These are phyloP conservation scores for Trametes hirsuta DNA, from an alignment of 1,284 basidiomycete species.

Conservation along the genomic window DNA sequence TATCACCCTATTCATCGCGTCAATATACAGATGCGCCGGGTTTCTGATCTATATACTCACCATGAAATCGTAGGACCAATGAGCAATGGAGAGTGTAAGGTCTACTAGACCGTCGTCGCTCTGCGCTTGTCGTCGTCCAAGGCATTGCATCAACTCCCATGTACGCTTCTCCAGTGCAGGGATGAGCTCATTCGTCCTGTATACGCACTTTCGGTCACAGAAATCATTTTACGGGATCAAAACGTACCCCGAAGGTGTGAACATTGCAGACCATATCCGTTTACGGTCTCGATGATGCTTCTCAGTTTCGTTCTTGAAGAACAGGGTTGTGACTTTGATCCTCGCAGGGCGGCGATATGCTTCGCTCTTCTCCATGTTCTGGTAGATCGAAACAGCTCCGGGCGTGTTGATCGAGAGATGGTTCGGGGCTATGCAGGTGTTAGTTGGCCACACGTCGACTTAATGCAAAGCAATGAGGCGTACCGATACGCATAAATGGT, in stretches of 20 bases:
- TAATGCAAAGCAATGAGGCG: background rate
- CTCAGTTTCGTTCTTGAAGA: conserved; percentile 5
- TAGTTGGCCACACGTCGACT: background rate
- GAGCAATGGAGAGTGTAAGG: background rate
- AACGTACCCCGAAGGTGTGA: background rate
- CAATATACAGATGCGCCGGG: background rate
- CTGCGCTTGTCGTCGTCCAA: background rate
- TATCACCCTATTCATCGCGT: background rate
- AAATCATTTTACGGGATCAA: too few relatives aligned
- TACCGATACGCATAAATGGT: conserved; percentile 7
- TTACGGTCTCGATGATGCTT: background rate
- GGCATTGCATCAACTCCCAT: background rate
- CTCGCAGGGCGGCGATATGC: background rate
- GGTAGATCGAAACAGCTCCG: background rate
- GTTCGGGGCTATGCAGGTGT: background rate
- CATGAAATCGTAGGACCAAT: conserved; percentile 7
- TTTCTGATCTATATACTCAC: background rate
- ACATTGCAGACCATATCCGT: conserved; percentile 1
- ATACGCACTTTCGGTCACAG: too few relatives aligned
- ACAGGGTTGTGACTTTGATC: background rate
- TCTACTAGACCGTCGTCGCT: background rate
- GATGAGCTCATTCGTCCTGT: background rate
- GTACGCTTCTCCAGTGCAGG: conserved; percentile 1
- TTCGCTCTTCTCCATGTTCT: conserved; percentile 4
- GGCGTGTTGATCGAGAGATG: conserved; percentile 2